Conservation (phyloP, 2,329 filamentous ascomycete genomes). For the Colletotrichum sansevieriae region DNA sequence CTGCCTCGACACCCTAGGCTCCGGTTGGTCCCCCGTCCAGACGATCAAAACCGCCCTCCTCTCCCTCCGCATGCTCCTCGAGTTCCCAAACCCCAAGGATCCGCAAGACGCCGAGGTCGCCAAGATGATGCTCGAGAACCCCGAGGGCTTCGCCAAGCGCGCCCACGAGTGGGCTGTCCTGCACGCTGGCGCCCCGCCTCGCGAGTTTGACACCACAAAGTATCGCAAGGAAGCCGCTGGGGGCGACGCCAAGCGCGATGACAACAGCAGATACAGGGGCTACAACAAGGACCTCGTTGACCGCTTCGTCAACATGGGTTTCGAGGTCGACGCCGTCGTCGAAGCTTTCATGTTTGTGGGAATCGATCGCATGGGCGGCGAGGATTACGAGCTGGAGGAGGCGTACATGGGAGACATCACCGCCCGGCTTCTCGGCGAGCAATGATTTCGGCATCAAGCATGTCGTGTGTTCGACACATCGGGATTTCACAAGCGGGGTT, state of each 20-base stretch:
- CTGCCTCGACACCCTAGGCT: conserved; percentile 91
- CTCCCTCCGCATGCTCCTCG: conserved; percentile 92
- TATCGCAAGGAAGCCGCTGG: conserved; percentile 63
- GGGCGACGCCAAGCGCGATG: conserved; percentile 62
- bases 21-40: conserved; percentile 94
- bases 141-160: conserved; percentile 82
- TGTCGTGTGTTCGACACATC: no score
- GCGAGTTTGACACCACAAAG: conserved; percentile 52
- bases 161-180: conserved; percentile 92
- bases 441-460: conserved; percentile 51
- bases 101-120: conserved; percentile 97
- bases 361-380: conserved; percentile 81
- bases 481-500: neutral
- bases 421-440: conserved; percentile 84
- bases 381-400: conserved; percentile 89
- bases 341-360: conserved; percentile 85
- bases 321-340: conserved; percentile 88
- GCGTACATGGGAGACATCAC: conserved; percentile 93
- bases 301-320: conserved; percentile 91
- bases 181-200: conserved; percentile 80
- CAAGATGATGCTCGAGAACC: conserved; percentile 85
- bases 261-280: conserved; percentile 78
- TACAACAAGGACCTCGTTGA: conserved; percentile 89
- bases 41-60: conserved; percentile 97
- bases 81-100: conserved; percentile 93